phyloP scores from a whole-genome alignment of 768 basidiomycete species.

The Hygrophorus pudorinus region DNA sequence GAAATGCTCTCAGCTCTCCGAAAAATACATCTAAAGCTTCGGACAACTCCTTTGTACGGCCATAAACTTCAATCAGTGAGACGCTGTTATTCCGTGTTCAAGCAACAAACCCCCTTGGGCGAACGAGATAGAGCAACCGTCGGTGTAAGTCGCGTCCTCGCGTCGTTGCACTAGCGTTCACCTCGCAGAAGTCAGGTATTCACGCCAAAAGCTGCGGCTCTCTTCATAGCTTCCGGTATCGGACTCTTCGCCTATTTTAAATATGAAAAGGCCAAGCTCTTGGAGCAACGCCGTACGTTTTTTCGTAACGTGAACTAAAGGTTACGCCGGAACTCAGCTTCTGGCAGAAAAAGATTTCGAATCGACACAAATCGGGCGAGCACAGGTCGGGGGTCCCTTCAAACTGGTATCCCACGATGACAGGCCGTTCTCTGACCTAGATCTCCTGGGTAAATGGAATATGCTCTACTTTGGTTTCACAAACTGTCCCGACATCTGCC shows the following conservation, averaged over 20 bases:
- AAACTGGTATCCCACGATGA: slow-evolving; percentile 56
- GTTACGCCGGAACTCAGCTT: background rate
- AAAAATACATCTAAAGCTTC: too few species aligned
- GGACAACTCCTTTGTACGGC: too few species aligned
- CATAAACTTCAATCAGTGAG: background rate
- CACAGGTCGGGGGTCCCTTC: slow-evolving; percentile 91
- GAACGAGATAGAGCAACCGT: slow-evolving; percentile 10
- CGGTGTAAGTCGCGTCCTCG: slow-evolving; percentile 8
- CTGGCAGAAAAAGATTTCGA: slow-evolving; percentile 62
- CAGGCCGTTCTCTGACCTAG: slow-evolving; percentile 67
- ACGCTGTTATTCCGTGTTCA: background rate
- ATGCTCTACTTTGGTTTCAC: slow-evolving; percentile 97
- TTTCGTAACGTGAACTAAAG: slow-evolving; percentile 3
- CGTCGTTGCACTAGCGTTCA: background rate
- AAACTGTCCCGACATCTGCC: slow-evolving; percentile 98
- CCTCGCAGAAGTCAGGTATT: slow-evolving; percentile 63
- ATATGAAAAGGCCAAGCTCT: slow-evolving; percentile 70
- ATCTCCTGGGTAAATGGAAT: slow-evolving; percentile 87
- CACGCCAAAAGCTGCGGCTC: slow-evolving; percentile 70
- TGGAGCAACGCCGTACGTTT: slow-evolving; percentile 63
- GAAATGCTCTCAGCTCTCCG: too few species aligned
- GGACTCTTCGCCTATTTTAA: slow-evolving; percentile 86
- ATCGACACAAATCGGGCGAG: slow-evolving; percentile 68
- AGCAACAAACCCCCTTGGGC: background rate
- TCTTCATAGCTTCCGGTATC: slow-evolving; percentile 77